These are phyloP conservation scores for Mrakia gelida DNA, from an alignment of 768 basidiomycete genomes.

Conservation along the genomic window DNA sequence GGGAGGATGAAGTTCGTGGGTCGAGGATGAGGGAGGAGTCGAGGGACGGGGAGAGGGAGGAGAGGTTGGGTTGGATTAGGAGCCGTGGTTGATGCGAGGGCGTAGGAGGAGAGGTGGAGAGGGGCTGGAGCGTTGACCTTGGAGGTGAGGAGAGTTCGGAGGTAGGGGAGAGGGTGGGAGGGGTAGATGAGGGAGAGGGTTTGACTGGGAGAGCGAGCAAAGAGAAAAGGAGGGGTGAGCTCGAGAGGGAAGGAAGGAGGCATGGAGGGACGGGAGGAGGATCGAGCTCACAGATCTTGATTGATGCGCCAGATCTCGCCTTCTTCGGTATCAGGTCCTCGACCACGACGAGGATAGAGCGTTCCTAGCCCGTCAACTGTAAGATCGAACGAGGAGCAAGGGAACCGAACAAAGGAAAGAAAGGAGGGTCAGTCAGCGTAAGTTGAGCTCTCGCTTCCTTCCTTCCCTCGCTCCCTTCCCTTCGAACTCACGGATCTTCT, in stretches of 20 bases:
- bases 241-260: not conserved
- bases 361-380: slow-evolving; percentile 21
- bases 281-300: slow-evolving; percentile 21
- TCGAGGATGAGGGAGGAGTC: slow-evolving; percentile 5
- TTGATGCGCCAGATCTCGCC: slow-evolving; percentile 6
- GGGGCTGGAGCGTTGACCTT: slow-evolving; percentile 21
- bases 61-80: not conserved
- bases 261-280: not conserved
- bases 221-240: not conserved
- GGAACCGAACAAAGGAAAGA: not conserved
- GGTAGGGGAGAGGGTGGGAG: slow-evolving; percentile 16
- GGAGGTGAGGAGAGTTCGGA: slow-evolving; percentile 15
- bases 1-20: not conserved
- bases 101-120: slow-evolving; percentile 9
- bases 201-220: not conserved
- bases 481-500: slow-evolving; percentile 23
- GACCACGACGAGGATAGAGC: slow-evolving; percentile 12
- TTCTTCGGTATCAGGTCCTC: not conserved
- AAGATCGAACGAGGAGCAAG: not conserved
- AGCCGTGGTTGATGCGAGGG: not conserved
- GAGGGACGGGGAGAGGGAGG: not conserved
- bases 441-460: not conserved
- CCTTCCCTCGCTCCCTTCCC: not conserved
- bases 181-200: slow-evolving; percentile 20
- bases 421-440: not conserved